Conservation (phyloP, 1,284 basidiomycete genomes). For the Entoloma clypeatum region DNA sequence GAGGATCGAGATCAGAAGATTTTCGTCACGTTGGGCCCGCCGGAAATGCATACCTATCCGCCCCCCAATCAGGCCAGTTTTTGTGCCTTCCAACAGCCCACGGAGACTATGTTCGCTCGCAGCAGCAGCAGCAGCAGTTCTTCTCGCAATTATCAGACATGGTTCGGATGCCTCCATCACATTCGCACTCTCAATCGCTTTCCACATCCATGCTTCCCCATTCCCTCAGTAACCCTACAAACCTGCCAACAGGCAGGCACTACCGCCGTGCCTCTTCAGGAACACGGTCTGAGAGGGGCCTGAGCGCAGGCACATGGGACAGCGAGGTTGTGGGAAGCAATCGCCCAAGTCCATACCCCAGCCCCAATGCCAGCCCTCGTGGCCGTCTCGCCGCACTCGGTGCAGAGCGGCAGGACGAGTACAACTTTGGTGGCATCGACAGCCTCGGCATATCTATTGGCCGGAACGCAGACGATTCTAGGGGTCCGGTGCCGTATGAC, state of each 20-base stretch:
- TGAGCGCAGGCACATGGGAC: conserved; percentile 23
- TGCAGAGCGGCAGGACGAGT: conserved; percentile 4
- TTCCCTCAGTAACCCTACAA: conserved; percentile 5
- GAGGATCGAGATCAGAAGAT: conserved; percentile 54
- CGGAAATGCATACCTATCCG: neutral
- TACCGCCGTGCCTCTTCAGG: conserved; percentile 60
- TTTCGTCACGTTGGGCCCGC: conserved; percentile 21
- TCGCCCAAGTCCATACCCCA: conserved; percentile 52
- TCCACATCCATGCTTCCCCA: conserved; percentile 7
- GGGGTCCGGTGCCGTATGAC: no score
- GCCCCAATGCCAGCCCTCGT: conserved; percentile 50
- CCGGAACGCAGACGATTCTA: no score
- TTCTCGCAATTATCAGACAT: conserved; percentile 13
- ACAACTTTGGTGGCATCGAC: conserved; percentile 17
- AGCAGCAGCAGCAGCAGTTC: conserved; percentile 21
- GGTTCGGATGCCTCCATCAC: conserved; percentile 4
- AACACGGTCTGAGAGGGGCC: conserved; percentile 43
- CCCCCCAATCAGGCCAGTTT: conserved; percentile 11
- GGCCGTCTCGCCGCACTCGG: conserved; percentile 16
- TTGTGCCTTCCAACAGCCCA: conserved; percentile 38
- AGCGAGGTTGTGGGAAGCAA: conserved; percentile 4
- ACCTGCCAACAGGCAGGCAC: conserved; percentile 35
- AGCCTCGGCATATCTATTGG: no score
- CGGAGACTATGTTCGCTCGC: conserved; percentile 39
- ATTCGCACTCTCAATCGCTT: conserved; percentile 11